Conservation (phyloP, 164 flowering plant species). For the Euptelea pleiosperma region DNA sequence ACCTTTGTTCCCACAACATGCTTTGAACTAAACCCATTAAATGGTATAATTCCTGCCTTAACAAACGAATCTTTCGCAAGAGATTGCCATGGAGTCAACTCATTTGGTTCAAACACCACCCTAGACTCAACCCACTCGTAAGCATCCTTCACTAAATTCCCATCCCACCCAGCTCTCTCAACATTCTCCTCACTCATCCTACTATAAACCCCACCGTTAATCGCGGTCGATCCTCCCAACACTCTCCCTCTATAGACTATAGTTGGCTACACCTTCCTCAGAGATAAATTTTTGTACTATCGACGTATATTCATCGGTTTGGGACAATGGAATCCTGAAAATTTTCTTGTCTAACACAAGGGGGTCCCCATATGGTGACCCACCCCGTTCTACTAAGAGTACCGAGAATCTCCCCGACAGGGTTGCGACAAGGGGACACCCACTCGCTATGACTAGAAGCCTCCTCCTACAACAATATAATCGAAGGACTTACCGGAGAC, state of each 20-base stretch:
- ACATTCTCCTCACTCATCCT: conserved; percentile 28
- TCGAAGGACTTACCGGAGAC: conserved; percentile 37
- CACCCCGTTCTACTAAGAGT: too few species aligned
- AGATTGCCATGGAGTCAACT: conserved; percentile 36
- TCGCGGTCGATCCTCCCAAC: conserved; percentile 36
- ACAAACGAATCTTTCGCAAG: too few species aligned
- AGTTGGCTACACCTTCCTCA: conserved; percentile 33
- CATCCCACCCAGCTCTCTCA: conserved; percentile 30
- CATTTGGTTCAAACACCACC: conserved; percentile 27
- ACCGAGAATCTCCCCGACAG: conserved; percentile 34
- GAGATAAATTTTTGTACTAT: conserved; percentile 34
- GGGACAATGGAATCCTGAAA: conserved; percentile 22
- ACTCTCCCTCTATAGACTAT: conserved; percentile 42
- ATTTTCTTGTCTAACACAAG: conserved; percentile 1
- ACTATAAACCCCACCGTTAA: too few species aligned
- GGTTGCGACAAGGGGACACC: conserved; percentile 49
- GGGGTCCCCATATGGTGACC: too few species aligned
- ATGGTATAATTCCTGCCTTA: too few species aligned
- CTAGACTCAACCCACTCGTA: conserved; percentile 42
- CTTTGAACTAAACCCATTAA: too few species aligned
- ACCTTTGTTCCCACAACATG: too few species aligned
- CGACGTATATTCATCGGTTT: conserved; percentile 30
- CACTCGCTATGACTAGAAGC: too few species aligned
- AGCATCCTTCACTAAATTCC: conserved; percentile 25
- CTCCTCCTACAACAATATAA: conserved; percentile 48